These are phyloP conservation scores for Monosporozyma solicola DNA, from an alignment of 805 yeast genomes.

Conservation along the genomic window DNA sequence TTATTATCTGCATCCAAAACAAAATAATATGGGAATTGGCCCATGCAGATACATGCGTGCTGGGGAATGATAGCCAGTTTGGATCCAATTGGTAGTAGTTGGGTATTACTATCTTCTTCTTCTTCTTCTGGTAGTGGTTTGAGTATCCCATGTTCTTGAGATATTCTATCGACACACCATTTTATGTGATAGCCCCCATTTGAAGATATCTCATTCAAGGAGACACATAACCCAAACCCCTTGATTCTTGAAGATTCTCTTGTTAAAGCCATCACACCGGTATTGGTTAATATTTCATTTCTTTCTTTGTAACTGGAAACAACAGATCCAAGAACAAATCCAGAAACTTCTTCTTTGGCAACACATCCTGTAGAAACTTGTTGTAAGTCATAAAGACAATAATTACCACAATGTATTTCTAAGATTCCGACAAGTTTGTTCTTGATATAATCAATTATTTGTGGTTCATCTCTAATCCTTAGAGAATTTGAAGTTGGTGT, in stretches of 20 bases:
- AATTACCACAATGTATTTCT: slow-evolving; percentile 79
- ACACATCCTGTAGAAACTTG: slow-evolving; percentile 65
- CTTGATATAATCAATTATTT: slow-evolving; percentile 6
- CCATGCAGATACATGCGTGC: slow-evolving; percentile 66
- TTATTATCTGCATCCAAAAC: slow-evolving; percentile 40
- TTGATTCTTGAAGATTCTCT: slow-evolving; percentile 52
- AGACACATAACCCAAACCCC: slow-evolving; percentile 44
- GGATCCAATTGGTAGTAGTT: slow-evolving; percentile 34
- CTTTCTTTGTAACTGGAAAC: slow-evolving; percentile 51
- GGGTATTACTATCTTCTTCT: slow-evolving; percentile 14
- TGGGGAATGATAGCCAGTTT: slow-evolving; percentile 53
- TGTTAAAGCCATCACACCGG: slow-evolving; percentile 64
- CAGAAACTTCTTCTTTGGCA: slow-evolving; percentile 37
- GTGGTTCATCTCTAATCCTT: slow-evolving; percentile 14
- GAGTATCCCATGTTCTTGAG: slow-evolving; percentile 76
- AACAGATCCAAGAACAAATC: slow-evolving; percentile 49
- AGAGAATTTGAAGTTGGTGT: slow-evolving; percentile 68
- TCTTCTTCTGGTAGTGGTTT: slow-evolving; percentile 34
- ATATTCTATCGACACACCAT: slow-evolving; percentile 60
- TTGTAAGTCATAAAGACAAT: slow-evolving; percentile 63
- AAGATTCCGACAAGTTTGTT: slow-evolving; percentile 34
- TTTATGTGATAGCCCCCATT: slow-evolving; percentile 36
- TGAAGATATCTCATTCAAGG: slow-evolving; percentile 22
- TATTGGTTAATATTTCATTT: slow-evolving; percentile 49
- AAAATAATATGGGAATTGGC: slow-evolving; percentile 49